Evolutionary conservation across 495 filamentous ascomycete species (phyloP), one percentile per base, ranked within the genome.

Genomic region (Bombardia bombarda): DNA sequence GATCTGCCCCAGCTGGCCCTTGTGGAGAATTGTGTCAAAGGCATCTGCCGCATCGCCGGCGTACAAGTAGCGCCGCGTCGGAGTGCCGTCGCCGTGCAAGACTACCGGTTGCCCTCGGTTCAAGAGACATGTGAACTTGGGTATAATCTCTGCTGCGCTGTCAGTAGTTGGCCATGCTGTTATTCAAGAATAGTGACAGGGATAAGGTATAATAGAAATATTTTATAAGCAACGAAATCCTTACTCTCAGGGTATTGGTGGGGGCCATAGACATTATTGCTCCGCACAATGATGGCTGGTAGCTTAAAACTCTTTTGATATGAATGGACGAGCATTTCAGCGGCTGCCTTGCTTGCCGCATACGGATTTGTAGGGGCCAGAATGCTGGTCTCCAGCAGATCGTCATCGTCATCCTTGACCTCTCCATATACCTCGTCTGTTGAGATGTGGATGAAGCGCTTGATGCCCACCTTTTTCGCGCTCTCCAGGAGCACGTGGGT

Each of bases 361-460:
- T 89, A 89, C 18, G 84, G 84, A 52, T 89, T 89, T 20, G 82
- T 86, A 0, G 84, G 84, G 1, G 73, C 70, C 12, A 87, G 64
- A 32, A 79, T 69, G 47, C 73, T 76, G 19, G 67, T 69, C 58
- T 84, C 82, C 4, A 74, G 57, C 42, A 82, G 58, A 51, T 83
- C 80, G 30, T 75, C 75, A 3, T 72, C 74, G 24, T 72, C 80
- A 33, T 74, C 74, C 26, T 72, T 68, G 17, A 82, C 80, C 57
- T 86, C 83, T 37, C 84, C 83, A 53, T 87, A 88, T 3, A 86
- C 84, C 55, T 88, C 83, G 60, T 87, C 84, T 7, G 84, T 87
- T 8, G 78, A 82, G 36, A 86, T 72, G 54, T 87, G 82, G 53
- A 86, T 75, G 55, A 86, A 87, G 33, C 77, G 65, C 43, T 68